Evolutionary conservation across 78 protist species (phyloP).

Genomic region (Dictyostelium brefeldianum): DNA sequence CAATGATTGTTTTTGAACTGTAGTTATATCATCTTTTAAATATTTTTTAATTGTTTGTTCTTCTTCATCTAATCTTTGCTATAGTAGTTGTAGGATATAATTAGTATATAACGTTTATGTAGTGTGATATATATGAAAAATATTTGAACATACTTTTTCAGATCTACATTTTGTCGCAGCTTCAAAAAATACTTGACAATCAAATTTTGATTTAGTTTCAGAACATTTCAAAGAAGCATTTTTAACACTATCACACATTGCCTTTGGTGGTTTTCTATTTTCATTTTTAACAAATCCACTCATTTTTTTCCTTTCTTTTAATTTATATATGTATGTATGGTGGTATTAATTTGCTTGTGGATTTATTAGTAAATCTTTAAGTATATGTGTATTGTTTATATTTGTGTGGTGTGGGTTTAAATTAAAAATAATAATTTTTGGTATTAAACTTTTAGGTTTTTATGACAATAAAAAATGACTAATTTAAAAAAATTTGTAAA

Average conservation of each 20-base stretch:
- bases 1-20: conserved; percentile 16
- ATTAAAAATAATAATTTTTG: not conserved
- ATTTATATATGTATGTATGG: not conserved
- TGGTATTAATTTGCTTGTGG: too few relatives aligned
- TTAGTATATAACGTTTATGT: not conserved
- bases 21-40: conserved; percentile 30
- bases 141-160: conserved; percentile 33
- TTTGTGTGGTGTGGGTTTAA: not conserved
- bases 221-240: conserved; percentile 47
- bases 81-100: not conserved
- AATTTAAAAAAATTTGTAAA: not conserved
- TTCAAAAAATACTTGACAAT: conserved; percentile 52
- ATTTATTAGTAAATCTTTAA: not conserved
- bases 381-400: not conserved
- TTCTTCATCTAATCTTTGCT: conserved; percentile 62
- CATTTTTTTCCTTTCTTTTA: not conserved
- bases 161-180: conserved; percentile 67
- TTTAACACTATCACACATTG: conserved; percentile 66
- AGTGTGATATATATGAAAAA: not conserved
- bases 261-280: conserved; percentile 38
- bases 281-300: not conserved
- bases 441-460: too few relatives aligned
- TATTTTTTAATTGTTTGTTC: conserved; percentile 36
- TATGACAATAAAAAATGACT: not conserved
- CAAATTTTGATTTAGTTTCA: conserved; percentile 23